Percentiles rank a stretch among this genome's conserved stretches.
Conservation (phyloP, 2,329 filamentous ascomycete species). For the Stylonectria norvegica region DNA sequence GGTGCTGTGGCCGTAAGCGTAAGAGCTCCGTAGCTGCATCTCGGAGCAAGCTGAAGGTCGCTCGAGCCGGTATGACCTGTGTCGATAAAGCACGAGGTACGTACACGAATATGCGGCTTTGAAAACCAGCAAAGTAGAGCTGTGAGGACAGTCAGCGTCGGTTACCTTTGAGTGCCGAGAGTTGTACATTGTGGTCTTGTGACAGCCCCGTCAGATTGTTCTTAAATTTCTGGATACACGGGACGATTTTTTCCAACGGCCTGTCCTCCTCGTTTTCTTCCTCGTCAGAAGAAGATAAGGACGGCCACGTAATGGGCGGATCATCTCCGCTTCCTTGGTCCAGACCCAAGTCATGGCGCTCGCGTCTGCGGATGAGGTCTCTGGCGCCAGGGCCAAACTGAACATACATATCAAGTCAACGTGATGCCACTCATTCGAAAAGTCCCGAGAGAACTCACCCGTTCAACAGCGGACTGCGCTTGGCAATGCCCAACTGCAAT, state of each 20-base stretch:
- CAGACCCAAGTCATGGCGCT: too few species aligned
- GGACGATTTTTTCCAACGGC: constrained; percentile 31
- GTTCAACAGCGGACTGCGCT: constrained; percentile 35
- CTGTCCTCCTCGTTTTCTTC: constrained; percentile 11
- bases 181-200: constrained; percentile 51
- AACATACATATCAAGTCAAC: too few species aligned
- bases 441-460: constrained; percentile 34
- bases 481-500: constrained; percentile 36
- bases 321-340: too few species aligned
- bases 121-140: constrained; percentile 61
- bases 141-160: constrained; percentile 21
- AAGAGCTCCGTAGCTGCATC: too few species aligned
- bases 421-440: too few species aligned
- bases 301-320: constrained; percentile 30
- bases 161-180: constrained; percentile 9
- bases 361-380: constrained; percentile 34
- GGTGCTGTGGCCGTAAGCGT: too few species aligned
- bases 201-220: constrained; percentile 58
- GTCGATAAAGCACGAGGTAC: constrained; percentile 43
- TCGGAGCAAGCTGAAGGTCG: constrained; percentile 50
- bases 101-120: constrained; percentile 56
- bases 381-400: constrained; percentile 39
- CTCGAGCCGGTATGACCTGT: constrained; percentile 47
- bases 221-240: constrained; percentile 40
- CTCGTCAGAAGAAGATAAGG: constrained; percentile 20